Base-by-base conservation (phyloP, 2,329 filamentous ascomycete genomes). In the Colletotrichum lini region DNA sequence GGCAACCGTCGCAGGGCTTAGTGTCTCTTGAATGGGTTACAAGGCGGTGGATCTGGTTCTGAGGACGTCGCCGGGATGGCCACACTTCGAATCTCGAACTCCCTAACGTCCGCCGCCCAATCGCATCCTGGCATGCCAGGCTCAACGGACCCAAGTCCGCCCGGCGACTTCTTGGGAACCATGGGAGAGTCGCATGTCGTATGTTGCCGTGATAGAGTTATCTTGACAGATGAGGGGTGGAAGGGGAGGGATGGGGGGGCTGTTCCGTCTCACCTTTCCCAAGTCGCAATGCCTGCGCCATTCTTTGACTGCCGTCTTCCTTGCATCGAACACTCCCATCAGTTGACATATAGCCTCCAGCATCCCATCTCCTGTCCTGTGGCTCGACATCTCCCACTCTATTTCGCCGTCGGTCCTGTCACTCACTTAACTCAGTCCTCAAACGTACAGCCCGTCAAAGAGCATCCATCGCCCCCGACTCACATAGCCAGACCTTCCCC, bases 251-350 rank as follows among this genome's bases (percentile, higher is more conserved):
- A 13, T 5, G 23, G 18, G 26, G 44, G 26, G 16, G 23, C 18
- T 21, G n/a, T 16, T 44, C 16, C 54, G 67, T 60, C 69, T 72
- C 69, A 69, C 21, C 23, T 59, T 21, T 60, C n/a, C 8, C 38
- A 44, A 35, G 12, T 21, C 2, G 47, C 30, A 16, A 15, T 58
- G 58, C 40, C 45, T 59, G 26, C 40, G 45, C 58, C 65, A 44
- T 64, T 45, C 58, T 26, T 59, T 23, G 15, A 68, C 59, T 47
- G 44, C 63, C 54, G 52, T 38, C 44, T 59, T 67, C 40, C 21
- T 9, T 50, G 21, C 42, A n/a, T n/a, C 16, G 40, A 26, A 58
- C 40, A 35, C 15, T 71, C 52, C 52, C 62, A 53, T 62, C 49
- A 35, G n/a, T n/a, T 4, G 26, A 9, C 47, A 54, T 18, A 68